Evolutionary conservation across 176 grass and related monocot genomes (phyloP), one percentile per base, ranked within the genome.

Genomic region (Aechmea fasciata): DNA sequence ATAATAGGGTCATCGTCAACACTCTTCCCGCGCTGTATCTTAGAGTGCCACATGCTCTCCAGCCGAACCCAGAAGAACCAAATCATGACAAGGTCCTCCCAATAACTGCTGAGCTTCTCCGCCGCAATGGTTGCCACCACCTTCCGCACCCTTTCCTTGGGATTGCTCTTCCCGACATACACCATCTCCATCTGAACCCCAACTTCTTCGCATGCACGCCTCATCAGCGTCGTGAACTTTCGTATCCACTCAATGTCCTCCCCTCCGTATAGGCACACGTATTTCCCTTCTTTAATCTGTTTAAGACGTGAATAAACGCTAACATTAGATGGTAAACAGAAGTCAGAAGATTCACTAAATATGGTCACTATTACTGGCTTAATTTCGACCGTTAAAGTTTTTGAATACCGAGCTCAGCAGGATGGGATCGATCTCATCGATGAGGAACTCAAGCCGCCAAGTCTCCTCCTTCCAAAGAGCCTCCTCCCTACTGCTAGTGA

Each of bases 61-160:
- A 85, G 77, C 33, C 83, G 72, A 41, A 77, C 77, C 83, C 83
- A 85, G 63, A 85, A 85, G 63, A 85, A 85, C 83, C 83, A 85
- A 3, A 80, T 13, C 83, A 80, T 85, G 66, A 22, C 57, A 48
- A 52, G 19, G 24, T 85, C 67, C 18, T 73, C 61, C 83, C 83
- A 85, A 73, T 80, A 80, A 1, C 82, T 25, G 51, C 83, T 80
- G 47, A 85, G 77, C 77, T 80, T 80, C 67, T 85, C 83, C 0
- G n/a, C 11, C 0, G 23, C 28, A 19, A 85, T 73, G 17, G 11
- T 11, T 11, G 1, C 47, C 11, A 69, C 26, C 5, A 49, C 47
- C 77, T 68, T 80, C 71, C 63, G 75, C 65, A 85, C 51, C 0
- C 72, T 57, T 13, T 85, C 77, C 72, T 75, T 75, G 0, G 83